Evolutionary conservation across 345 rosid species (phyloP).

Genomic region (Barbarea vulgaris): DNA sequence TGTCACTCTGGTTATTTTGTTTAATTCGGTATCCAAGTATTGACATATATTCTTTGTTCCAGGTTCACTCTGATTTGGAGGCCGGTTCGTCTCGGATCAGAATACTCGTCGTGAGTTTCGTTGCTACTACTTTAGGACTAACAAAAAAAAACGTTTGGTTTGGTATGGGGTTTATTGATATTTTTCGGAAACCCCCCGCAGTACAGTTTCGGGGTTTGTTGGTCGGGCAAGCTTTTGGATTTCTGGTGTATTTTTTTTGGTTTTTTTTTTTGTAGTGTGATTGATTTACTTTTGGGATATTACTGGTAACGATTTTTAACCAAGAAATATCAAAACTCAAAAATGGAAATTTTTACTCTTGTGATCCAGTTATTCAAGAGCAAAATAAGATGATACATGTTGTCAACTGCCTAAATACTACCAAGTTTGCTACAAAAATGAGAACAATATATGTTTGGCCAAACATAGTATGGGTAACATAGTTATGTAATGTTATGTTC

Average conservation of each 20-base stretch:
- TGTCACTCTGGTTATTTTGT: too few relatives aligned
- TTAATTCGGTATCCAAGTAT: not conserved
- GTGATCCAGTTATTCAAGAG: not conserved
- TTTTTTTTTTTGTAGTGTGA: slow-evolving; percentile 4
- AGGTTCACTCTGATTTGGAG: slow-evolving; percentile 36
- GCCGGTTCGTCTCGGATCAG: slow-evolving; percentile 9
- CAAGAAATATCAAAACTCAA: not conserved
- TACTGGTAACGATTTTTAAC: slow-evolving; percentile 18
- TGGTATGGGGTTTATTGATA: slow-evolving; percentile 27
- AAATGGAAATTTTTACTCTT: not conserved
- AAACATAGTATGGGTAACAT: not conserved
- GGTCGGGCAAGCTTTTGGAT: slow-evolving; percentile 4
- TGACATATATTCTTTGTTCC: not conserved
- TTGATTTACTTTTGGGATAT: not conserved
- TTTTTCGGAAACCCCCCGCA: slow-evolving; percentile 11
- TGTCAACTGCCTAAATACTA: not conserved
- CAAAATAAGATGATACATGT: not conserved
- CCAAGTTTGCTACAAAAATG: not conserved
- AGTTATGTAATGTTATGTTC: too few relatives aligned
- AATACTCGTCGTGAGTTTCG: not conserved
- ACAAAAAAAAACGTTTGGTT: slow-evolving; percentile 31
- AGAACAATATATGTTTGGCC: not conserved
- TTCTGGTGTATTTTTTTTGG: not conserved
- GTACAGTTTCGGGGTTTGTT: slow-evolving; percentile 29
- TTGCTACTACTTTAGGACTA: slow-evolving; percentile 35